Conservation (phyloP, 2,329 filamentous ascomycete genomes). For the Onygena corvina region DNA sequence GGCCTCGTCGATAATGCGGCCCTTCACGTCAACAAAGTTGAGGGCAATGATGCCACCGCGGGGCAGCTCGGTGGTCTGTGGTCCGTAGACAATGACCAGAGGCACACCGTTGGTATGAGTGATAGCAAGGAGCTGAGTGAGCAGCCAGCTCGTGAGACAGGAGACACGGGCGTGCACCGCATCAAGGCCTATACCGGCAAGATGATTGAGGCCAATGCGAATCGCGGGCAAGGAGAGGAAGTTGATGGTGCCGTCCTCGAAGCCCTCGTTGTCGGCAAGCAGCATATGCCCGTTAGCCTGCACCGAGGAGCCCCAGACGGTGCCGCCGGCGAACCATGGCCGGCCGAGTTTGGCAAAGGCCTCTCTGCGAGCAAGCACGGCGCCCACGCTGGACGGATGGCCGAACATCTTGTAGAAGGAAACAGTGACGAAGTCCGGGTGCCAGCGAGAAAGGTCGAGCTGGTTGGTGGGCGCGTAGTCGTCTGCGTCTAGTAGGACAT, state of each 20-base stretch:
- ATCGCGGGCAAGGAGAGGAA: constrained; percentile 54
- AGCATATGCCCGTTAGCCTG: constrained; percentile 11
- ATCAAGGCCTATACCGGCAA: constrained; percentile 38
- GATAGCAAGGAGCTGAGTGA: constrained; percentile 38
- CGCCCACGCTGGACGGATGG: constrained; percentile 49
- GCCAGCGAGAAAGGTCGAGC: constrained; percentile 42
- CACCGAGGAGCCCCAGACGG: constrained; percentile 31
- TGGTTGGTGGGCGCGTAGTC: constrained; percentile 51
- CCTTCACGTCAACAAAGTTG: constrained; percentile 45
- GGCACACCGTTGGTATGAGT: constrained; percentile 43
- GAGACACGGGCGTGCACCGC: constrained; percentile 48
- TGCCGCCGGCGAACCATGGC: constrained; percentile 58
- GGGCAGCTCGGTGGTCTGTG: constrained; percentile 37
- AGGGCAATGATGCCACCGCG: constrained; percentile 51
- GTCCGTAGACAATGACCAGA: constrained; percentile 46
- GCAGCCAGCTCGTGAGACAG: constrained; percentile 41
- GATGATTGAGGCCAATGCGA: constrained; percentile 42
- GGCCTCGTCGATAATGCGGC: constrained; percentile 44
- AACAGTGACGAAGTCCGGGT: constrained; percentile 49
- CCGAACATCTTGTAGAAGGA: constrained; percentile 58
- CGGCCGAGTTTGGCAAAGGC: constrained; percentile 45
- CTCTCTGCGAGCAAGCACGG: constrained; percentile 44
- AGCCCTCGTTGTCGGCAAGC: constrained; percentile 38
- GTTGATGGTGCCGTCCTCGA: constrained; percentile 57
- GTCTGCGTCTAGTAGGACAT: constrained; percentile 51